Evolutionary conservation across 139 green algal species (phyloP), one percentile per base, ranked within the genome.

Genomic region (Volvox africanus): DNA sequence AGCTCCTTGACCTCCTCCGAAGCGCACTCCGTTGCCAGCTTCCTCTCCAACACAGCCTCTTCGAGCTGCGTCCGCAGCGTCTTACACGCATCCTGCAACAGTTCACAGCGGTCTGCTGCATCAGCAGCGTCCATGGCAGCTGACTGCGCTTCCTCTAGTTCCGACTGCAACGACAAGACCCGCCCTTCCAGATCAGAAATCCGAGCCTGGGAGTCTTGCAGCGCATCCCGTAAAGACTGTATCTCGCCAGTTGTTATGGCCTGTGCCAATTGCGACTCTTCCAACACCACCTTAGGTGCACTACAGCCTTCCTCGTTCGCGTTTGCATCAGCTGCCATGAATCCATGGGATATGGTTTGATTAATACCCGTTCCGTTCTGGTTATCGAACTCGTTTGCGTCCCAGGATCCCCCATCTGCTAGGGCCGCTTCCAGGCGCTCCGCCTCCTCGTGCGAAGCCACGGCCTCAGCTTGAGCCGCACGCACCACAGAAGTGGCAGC

Each of bases 101-200:
- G 73, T 76, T 90, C 86, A 2, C 35, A 65, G 30, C 86, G 73
- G 86, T 90, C 86, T 16, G 5, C 26, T 18, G 73, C 75, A 73
- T 90, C 86, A 2, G 37, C 30, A 19, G 86, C 86, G 11, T 84
- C 86, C 86, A 90, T 90, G 73, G 86, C 86, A 12, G 30, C 55
- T 12, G 21, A 19, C 30, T 84, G 75, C 6, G 75, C 86, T 61
- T 90, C 86, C 22, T 84, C 86, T 73, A 90, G 32, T 73, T 90
- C 73, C 44, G 73, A 3, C 55, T 90, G 69, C 75, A 90, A 50
- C 86, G 76, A 75, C 50, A 30, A n/a, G 30, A 90, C 32, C 13
- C 86, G 86, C 19, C 37, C n/a, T 61, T 90, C 86, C 20, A 90
- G 73, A 71, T 90, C 30, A 20, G 68, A 65, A 2, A 68, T 76